Evolutionary conservation across 1,284 basidiomycete species (phyloP).

Genomic region (Trametes hirsuta): DNA sequence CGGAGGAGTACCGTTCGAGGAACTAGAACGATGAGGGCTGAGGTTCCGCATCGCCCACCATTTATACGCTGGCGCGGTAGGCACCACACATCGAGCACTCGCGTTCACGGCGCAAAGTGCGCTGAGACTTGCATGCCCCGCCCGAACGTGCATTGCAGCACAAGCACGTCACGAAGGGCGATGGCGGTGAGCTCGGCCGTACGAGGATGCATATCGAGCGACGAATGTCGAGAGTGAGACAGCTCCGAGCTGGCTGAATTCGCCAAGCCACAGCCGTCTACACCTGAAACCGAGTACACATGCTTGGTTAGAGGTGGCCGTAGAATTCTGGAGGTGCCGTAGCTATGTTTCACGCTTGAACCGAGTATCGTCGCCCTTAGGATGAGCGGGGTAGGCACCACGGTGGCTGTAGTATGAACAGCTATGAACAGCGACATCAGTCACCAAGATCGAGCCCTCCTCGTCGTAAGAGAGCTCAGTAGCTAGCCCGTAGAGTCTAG

Average conservation of each 20-base stretch:
- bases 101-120: too few relatives aligned
- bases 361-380: not conserved
- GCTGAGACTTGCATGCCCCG: too few relatives aligned
- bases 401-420: too few relatives aligned
- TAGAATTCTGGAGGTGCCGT: not conserved
- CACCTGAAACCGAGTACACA: not conserved
- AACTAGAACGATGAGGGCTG: slow-evolving; percentile 6
- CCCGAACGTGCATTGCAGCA: not conserved
- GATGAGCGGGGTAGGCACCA: too few relatives aligned
- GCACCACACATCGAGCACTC: not conserved
- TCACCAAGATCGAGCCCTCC: too few relatives aligned
- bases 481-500: too few relatives aligned
- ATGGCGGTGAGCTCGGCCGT: not conserved
- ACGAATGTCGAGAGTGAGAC: not conserved
- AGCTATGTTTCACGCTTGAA: not conserved
- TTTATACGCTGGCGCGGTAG: not conserved
- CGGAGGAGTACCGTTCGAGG: slow-evolving; percentile 5
- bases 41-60: not conserved
- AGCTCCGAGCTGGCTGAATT: not conserved
- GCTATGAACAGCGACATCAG: too few relatives aligned
- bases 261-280: not conserved
- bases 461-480: too few relatives aligned
- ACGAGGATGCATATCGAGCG: not conserved
- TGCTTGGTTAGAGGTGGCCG: not conserved
- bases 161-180: not conserved